Evolutionary conservation across 441 rosid genomes (phyloP), one percentile per base, ranked within the genome.

Genomic region (Aquilaria agallochum): DNA sequence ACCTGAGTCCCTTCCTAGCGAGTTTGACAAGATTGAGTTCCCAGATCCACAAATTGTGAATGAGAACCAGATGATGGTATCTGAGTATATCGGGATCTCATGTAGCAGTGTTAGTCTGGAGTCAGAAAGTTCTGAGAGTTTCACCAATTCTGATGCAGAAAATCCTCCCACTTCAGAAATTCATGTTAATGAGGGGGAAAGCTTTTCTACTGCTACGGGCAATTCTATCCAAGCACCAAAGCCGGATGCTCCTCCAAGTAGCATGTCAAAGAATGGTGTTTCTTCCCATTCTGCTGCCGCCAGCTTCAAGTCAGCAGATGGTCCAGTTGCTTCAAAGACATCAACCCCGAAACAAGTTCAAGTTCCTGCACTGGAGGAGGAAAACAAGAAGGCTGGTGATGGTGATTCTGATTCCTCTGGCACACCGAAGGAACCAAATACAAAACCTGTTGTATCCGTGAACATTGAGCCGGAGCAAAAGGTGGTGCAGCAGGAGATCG

Each of bases 31-130:
- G 81, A 83, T 95, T n/a, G 99, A 95, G 86, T 95, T 95, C 63
- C 99, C 97, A 1, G 99, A 95, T 80, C 99, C 97, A 0, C 86
- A 89, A 55, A 80, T 95, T 46, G 92, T 66, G 31, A 91, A 89
- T 53, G 99, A 95, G 75, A 87, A 89, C 71, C 86, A 95, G 80
- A 78, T 84, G 81, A 95, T 95, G 99, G 87, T 95, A 65, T 89
- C 99, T 0, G 99, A 95, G 81, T 95, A 95, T 62, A 81, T 84
- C 64, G 86, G 82, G 69, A 78, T 91, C 64, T 61, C 92, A 11
- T 78, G 85, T 69, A 62, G 78, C 60, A 8, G 42, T 8, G 7
- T 36, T 36, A 69, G 67, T 67, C 46, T 82, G 56, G 94, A 86
- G 67, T 76, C 96, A 1, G 86, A 83, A 70, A 77, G 77, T 74